Evolutionary conservation across 2,329 filamentous ascomycete genomes (phyloP), one percentile per base, ranked within the genome.

Genomic region (Cladosporium austrohemisphaericum): DNA sequence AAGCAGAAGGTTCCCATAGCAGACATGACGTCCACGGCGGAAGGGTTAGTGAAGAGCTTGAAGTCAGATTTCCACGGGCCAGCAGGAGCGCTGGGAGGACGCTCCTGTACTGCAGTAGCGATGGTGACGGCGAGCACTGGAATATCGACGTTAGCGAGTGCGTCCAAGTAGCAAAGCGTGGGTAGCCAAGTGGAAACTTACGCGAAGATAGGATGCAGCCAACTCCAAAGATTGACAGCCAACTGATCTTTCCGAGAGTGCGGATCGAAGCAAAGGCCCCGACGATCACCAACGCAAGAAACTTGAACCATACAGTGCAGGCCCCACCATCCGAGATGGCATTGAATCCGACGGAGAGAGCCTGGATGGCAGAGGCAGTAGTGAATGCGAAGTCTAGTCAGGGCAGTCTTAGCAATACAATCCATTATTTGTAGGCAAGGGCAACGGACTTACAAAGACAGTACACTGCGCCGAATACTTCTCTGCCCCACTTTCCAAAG

Each of bases 401-500:
- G 32, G n/a, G 14, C 28, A 31, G 11, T n/a, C 4, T 55, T 32
- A 51, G 26, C 37, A 20, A 41, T 26, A 54, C 50, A 48, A 13
- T 51, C 45, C 32, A 44, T 51, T 38, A 47, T 69, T 13, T 31
- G 29, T 10, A 6, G 13, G 29, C 11, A 11, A 28, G 10, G 16
- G 14, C 10, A 9, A 10, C 14, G 8, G 16, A 36, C 33, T 36
- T 13, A 36, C 33, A 36, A 10, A 36, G 16, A 8, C 13, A 36
- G 16, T 44, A 69, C 16, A 16, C 33, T 5, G 16, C 18, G 8
- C 33, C 69, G 29, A 80, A 67, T 10, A 78, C 53, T 54, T 77
- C 76, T 19, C 75, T 69, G 0, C 77, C 77, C 4, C 75, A 50
- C 1, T 69, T 72, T 2, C 79, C 78, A 48, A 79, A 77, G 16